phyloP scores from a whole-genome alignment of 768 basidiomycete species.

The Tephrocybe sp. region DNA sequence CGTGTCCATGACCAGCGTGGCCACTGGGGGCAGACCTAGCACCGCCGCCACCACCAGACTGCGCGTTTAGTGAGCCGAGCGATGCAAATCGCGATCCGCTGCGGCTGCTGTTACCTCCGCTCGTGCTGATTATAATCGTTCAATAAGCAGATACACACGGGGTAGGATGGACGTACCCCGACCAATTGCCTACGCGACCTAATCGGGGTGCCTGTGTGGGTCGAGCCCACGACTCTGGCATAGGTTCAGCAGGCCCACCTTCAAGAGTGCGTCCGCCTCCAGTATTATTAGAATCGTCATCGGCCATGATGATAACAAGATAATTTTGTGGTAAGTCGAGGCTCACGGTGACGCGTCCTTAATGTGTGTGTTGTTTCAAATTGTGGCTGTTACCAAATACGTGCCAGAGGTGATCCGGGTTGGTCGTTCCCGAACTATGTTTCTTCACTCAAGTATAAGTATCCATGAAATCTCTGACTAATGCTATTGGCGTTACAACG shows the following conservation, averaged over 20 bases:
- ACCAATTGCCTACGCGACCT: conserved; percentile 58
- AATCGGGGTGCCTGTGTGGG: conserved; percentile 39
- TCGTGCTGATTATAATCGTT: conserved; percentile 1
- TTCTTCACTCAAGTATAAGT: no score
- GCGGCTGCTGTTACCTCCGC: conserved; percentile 10
- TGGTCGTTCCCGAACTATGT: no score
- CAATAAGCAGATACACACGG: neutral
- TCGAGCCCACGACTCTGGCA: conserved; percentile 47
- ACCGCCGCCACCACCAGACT: neutral
- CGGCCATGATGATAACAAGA: conserved; percentile 33
- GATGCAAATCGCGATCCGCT: conserved; percentile 28
- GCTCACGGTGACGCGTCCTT: conserved; percentile 3
- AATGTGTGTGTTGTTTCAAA: neutral
- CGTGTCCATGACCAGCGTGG: conserved; percentile 7
- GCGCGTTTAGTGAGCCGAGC: conserved; percentile 24
- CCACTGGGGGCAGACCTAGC: conserved; percentile 17
- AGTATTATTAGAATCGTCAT: conserved; percentile 25
- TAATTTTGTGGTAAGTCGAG: no score
- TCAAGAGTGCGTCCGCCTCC: conserved; percentile 46
- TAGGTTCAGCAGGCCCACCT: conserved; percentile 46
- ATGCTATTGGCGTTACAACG: neutral
- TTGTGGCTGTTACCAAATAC: neutral
- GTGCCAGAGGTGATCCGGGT: neutral
- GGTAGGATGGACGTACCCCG: conserved; percentile 22
- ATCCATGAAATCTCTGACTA: neutral